A percentile compares a stretch with the other conserved stretches of the same genome.
phyloP scores from a whole-genome alignment of 1,284 basidiomycete genomes.

The Sanghuangporus baumii region DNA sequence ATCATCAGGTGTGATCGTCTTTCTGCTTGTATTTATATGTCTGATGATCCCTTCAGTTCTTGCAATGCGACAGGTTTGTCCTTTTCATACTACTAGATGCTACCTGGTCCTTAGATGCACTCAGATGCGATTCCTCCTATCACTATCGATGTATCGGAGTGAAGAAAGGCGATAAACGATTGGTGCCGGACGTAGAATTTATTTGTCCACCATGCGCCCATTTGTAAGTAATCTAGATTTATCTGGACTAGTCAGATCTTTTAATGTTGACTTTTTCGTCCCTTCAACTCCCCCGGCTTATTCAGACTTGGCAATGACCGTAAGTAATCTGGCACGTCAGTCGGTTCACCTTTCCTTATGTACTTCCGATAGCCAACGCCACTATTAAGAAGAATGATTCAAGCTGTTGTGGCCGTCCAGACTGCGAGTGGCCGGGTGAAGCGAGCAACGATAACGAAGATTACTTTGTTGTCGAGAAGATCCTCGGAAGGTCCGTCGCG shows the following conservation, averaged over 20 bases:
- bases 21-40: not conserved
- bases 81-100: not conserved
- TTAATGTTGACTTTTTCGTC: not conserved
- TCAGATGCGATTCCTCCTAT: constrained; percentile 10
- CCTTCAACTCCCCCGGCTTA: not conserved
- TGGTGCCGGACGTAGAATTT: not conserved
- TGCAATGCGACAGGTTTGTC: constrained; percentile 15
- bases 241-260: not conserved
- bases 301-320: not conserved
- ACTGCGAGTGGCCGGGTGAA: constrained; percentile 13
- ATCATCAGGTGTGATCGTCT: constrained; percentile 1
- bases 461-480: constrained; percentile 10
- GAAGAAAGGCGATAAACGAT: not conserved
- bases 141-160: constrained; percentile 14
- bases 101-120: not conserved
- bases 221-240: constrained; percentile 4
- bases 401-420: constrained; percentile 4
- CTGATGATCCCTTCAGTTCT: not conserved
- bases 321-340: not conserved
- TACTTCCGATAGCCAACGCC: not conserved
- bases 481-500: constrained; percentile 7
- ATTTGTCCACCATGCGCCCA: constrained; percentile 10
- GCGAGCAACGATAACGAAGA: constrained; percentile 2
- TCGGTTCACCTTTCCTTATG: not conserved
- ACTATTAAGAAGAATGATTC: not conserved